Conservation (phyloP, 2,329 filamentous ascomycete species). For the Xylaria sp. region DNA sequence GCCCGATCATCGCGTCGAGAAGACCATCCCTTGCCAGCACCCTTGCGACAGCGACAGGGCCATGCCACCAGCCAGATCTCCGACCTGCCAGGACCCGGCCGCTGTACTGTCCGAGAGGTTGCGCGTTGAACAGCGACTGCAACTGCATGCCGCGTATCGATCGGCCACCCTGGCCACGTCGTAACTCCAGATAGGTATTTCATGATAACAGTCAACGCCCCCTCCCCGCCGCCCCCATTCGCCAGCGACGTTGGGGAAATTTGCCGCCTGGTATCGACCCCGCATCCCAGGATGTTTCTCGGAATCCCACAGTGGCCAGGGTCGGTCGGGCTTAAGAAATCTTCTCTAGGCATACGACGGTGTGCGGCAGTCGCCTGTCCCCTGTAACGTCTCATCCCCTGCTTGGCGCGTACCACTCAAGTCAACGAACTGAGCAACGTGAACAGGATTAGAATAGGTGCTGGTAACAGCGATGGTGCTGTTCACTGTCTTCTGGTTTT, state of each 20-base stretch:
- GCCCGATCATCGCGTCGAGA: conserved; percentile 19
- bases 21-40: conserved; percentile 6
- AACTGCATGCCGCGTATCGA: conserved; percentile 16
- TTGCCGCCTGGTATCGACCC: conserved; percentile 4
- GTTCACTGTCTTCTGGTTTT: not conserved
- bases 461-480: not conserved
- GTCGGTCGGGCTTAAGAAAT: too few species aligned
- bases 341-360: not conserved
- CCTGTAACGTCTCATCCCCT: not conserved
- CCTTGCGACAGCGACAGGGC: conserved; percentile 10
- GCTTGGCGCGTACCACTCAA: not conserved
- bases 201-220: conserved; percentile 17
- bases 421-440: not conserved
- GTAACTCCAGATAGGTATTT: not conserved
- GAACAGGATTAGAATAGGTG: not conserved
- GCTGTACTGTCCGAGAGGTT: not conserved
- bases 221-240: conserved; percentile 9
- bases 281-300: conserved; percentile 13
- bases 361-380: not conserved
- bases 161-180: conserved; percentile 5
- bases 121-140: conserved; percentile 4
- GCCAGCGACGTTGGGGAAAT: not conserved
- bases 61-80: conserved; percentile 6
- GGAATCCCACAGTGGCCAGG: conserved; percentile 9
- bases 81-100: not conserved